Evolutionary conservation across 2,329 filamentous ascomycete genomes (phyloP).

Genomic region (Ophiognomonia clavigignenti-juglandacearum): DNA sequence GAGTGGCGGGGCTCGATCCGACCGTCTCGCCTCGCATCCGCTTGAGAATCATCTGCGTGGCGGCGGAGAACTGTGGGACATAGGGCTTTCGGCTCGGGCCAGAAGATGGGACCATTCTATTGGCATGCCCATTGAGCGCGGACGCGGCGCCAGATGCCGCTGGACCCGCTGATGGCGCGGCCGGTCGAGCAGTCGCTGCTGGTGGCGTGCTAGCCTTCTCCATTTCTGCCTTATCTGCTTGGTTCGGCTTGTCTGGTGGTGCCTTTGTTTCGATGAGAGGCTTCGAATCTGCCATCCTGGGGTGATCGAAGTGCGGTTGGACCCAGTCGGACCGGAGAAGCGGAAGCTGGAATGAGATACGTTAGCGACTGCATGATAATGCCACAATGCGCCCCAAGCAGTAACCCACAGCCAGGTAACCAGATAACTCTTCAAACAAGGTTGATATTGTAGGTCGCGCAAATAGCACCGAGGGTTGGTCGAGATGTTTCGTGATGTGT

Average conservation of each 20-base stretch:
- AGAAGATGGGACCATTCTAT: slow-evolving; percentile 58
- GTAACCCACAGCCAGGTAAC: no score
- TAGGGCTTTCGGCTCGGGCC: slow-evolving; percentile 57
- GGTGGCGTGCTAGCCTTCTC: not conserved
- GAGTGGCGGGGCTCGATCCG: slow-evolving; percentile 21
- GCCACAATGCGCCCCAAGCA: no score
- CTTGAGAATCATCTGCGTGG: slow-evolving; percentile 19
- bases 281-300: not conserved
- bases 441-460: no score
- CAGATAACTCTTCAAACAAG: no score
- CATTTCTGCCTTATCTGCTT: not conserved
- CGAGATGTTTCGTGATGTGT: no score
- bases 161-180: not conserved
- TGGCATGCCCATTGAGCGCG: not conserved
- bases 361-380: no score
- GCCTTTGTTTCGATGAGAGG: not conserved
- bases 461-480: no score
- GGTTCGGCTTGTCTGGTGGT: not conserved
- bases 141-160: not conserved
- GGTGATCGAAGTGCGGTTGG: no score
- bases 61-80: slow-evolving; percentile 14
- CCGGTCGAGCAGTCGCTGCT: not conserved
- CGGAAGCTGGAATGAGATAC: not conserved
- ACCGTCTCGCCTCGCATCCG: slow-evolving; percentile 21
- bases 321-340: not conserved